phyloP scores from a whole-genome alignment of 257 asterid genomes.

The Oldenlandia corymbosa region DNA sequence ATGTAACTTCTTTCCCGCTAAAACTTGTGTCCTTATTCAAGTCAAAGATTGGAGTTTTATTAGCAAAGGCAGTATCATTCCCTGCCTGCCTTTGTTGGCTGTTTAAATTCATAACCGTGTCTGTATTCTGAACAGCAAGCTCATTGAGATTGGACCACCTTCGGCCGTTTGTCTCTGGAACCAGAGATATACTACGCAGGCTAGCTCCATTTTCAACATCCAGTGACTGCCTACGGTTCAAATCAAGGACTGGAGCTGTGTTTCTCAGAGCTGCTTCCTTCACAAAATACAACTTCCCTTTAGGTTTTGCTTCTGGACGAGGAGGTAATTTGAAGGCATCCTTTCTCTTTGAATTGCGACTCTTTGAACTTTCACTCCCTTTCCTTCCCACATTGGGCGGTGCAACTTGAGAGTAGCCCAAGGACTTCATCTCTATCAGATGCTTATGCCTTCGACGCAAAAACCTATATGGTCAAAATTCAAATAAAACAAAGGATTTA shows the following conservation, averaged over 20 bases:
- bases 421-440: slow-evolving; percentile 38
- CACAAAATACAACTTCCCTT: slow-evolving; percentile 27
- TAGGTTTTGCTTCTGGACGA: slow-evolving; percentile 30
- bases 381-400: slow-evolving; percentile 22
- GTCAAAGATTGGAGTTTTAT: slow-evolving; percentile 34
- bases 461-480: slow-evolving; percentile 39
- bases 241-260: slow-evolving; percentile 14
- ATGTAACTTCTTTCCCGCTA: slow-evolving; percentile 37
- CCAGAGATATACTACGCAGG: slow-evolving; percentile 6
- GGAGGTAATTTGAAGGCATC: slow-evolving; percentile 37
- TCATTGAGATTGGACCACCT: slow-evolving; percentile 33
- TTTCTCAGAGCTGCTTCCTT: slow-evolving; percentile 25
- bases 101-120: slow-evolving; percentile 27
- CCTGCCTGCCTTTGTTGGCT: slow-evolving; percentile 33
- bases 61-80: slow-evolving; percentile 26
- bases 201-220: slow-evolving; percentile 26
- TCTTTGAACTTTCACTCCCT: slow-evolving; percentile 22
- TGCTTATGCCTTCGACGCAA: slow-evolving; percentile 42
- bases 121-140: slow-evolving; percentile 1
- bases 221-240: slow-evolving; percentile 28
- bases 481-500: not conserved
- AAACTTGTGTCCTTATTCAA: slow-evolving; percentile 42
- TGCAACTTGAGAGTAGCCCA: slow-evolving; percentile 25
- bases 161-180: slow-evolving; percentile 28
- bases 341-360: slow-evolving; percentile 20